Percentiles rank a stretch among this genome's conserved stretches.
Conservation (phyloP, 2,329 filamentous ascomycete genomes). For the Colletotrichum magnum region DNA sequence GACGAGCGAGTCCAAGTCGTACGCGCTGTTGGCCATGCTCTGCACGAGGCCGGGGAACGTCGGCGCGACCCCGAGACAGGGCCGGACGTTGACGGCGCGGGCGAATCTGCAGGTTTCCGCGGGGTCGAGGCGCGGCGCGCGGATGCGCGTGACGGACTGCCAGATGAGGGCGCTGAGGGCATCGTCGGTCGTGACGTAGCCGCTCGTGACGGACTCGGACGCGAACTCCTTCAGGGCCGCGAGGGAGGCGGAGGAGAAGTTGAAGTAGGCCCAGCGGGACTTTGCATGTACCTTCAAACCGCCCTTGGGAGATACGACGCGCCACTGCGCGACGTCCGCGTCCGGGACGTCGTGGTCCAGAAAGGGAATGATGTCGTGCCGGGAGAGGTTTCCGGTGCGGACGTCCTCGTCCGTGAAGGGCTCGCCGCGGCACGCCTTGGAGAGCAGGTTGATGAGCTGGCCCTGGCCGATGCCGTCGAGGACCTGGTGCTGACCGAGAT, state of each 20-base stretch:
- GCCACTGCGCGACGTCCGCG: slow-evolving; percentile 47
- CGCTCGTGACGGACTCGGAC: slow-evolving; percentile 42
- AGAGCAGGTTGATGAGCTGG: slow-evolving; percentile 61
- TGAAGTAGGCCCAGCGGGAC: slow-evolving; percentile 59
- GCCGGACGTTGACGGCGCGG: slow-evolving; percentile 65
- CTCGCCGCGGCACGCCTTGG: slow-evolving; percentile 62
- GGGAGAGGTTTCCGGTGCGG: slow-evolving; percentile 55
- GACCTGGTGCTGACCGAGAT: slow-evolving; percentile 62
- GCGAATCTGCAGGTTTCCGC: slow-evolving; percentile 48
- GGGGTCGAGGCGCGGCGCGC: slow-evolving; percentile 51
- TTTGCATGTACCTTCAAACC: not conserved
- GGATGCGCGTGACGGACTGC: slow-evolving; percentile 58
- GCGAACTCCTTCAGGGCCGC: slow-evolving; percentile 57
- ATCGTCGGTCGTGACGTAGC: slow-evolving; percentile 68
- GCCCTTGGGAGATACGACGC: too few relatives aligned
- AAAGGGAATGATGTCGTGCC: slow-evolving; percentile 54
- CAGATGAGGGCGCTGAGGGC: slow-evolving; percentile 66
- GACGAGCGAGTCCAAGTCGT: slow-evolving; percentile 47
- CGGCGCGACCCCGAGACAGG: slow-evolving; percentile 55
- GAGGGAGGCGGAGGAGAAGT: slow-evolving; percentile 56
- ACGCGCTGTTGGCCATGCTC: slow-evolving; percentile 59
- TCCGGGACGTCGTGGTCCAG: slow-evolving; percentile 54
- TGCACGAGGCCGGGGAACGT: slow-evolving; percentile 64
- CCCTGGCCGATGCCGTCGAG: slow-evolving; percentile 67
- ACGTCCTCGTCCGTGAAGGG: slow-evolving; percentile 62